Evolutionary conservation across 352 stramenopile species (phyloP).

Genomic region (Globisporangium paroecandrum): DNA sequence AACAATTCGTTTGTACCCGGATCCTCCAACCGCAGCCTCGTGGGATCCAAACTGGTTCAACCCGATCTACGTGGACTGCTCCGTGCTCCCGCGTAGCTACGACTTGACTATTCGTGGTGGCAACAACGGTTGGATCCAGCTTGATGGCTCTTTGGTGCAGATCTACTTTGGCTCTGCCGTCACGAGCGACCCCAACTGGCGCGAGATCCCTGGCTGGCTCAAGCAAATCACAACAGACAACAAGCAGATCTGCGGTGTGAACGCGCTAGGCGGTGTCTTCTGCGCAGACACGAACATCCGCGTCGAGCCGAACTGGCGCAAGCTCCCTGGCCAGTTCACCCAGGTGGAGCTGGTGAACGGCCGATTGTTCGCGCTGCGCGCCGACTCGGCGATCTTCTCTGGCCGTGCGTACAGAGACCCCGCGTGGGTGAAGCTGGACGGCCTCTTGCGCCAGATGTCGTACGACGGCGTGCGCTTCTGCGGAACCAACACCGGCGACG

Average conservation of each 20-base stretch:
- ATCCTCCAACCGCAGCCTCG: constrained; percentile 16
- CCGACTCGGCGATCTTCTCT: constrained; percentile 1
- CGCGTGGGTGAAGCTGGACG: constrained; percentile 13
- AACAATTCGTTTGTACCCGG: constrained; percentile 21
- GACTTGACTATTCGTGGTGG: neutral
- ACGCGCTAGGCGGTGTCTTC: neutral
- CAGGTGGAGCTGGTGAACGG: constrained; percentile 21
- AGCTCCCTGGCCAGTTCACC: constrained; percentile 12
- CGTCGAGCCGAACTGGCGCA: constrained; percentile 12
- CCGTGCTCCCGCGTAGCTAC: neutral
- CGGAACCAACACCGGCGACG: constrained; percentile 12
- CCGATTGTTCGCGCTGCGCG: constrained; percentile 7
- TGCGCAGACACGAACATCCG: constrained; percentile 20
- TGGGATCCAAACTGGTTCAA: constrained; percentile 22
- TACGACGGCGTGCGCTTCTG: constrained; percentile 21
- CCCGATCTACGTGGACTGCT: constrained; percentile 13
- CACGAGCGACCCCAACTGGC: constrained; percentile 12
- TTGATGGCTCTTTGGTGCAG: constrained; percentile 22
- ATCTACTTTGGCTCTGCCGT: constrained; percentile 12
- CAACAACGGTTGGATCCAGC: constrained; percentile 14
- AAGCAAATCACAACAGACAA: constrained; percentile 27
- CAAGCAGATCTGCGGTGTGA: constrained; percentile 25
- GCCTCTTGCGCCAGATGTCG: constrained; percentile 12
- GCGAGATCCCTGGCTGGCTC: constrained; percentile 9
- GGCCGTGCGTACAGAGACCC: constrained; percentile 11